Evolutionary conservation across 2,329 filamentous ascomycete species (phyloP).

Genomic region (Zymoseptoria tritici): DNA sequence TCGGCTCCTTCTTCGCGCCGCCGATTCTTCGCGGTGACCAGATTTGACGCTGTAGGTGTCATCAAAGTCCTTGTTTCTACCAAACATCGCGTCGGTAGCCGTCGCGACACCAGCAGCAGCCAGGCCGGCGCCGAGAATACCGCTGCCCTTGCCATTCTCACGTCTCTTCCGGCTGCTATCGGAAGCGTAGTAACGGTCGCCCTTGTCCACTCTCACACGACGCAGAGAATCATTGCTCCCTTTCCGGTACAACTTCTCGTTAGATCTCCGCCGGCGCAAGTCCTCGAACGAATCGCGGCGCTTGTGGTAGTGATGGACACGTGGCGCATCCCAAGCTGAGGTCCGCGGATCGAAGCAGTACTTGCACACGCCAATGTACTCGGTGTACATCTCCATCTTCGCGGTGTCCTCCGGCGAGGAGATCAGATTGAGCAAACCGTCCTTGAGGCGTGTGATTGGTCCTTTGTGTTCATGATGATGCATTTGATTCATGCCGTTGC

Average conservation of each 20-base stretch:
- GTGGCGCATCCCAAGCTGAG: conserved; percentile 49
- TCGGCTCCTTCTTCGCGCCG: conserved; percentile 24
- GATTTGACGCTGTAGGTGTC: conserved; percentile 54
- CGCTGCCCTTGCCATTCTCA: conserved; percentile 35
- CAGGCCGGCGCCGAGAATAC: conserved; percentile 48
- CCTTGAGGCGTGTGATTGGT: conserved; percentile 52
- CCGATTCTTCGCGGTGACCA: conserved; percentile 38
- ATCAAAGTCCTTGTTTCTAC: conserved; percentile 46
- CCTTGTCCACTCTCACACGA: conserved; percentile 49
- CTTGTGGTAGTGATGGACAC: conserved; percentile 50
- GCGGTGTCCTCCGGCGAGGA: conserved; percentile 50
- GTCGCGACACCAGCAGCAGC: conserved; percentile 48
- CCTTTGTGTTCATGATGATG: conserved; percentile 46
- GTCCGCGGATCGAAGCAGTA: conserved; percentile 57
- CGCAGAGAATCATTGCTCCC: conserved; percentile 30
- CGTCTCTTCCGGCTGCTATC: conserved; percentile 40
- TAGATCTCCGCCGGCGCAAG: conserved; percentile 21
- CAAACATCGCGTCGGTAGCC: conserved; percentile 48
- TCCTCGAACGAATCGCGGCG: conserved; percentile 26
- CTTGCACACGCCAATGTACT: conserved; percentile 58
- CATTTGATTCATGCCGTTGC: conserved; percentile 17
- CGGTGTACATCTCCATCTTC: conserved; percentile 60
- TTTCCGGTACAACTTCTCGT: conserved; percentile 19
- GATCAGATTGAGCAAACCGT: conserved; percentile 41
- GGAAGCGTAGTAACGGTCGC: conserved; percentile 50